These are phyloP conservation scores for Dendrothele bispora DNA, from an alignment of 768 basidiomycete genomes.

Conservation along the genomic window DNA sequence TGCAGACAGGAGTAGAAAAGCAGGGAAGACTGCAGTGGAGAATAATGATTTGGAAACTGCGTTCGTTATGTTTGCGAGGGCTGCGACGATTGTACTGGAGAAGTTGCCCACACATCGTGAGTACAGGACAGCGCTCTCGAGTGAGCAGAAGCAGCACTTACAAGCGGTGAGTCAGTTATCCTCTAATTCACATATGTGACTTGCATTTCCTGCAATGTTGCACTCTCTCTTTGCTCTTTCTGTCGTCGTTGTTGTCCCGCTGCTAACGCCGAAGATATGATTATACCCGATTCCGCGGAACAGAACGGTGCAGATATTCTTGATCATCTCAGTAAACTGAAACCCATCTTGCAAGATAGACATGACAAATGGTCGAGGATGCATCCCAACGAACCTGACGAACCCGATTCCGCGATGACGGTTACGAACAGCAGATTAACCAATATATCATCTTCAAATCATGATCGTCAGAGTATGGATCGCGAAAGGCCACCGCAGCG, in stretches of 20 bases:
- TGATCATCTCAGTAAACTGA: constrained; percentile 62
- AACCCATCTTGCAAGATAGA: constrained; percentile 60
- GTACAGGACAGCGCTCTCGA: constrained; percentile 53
- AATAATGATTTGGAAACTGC: constrained; percentile 46
- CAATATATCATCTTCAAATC: constrained; percentile 20
- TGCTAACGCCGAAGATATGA: not conserved
- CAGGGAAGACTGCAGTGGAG: constrained; percentile 33
- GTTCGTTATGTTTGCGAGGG: constrained; percentile 53
- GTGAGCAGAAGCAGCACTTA: constrained; percentile 65
- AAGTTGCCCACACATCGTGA: constrained; percentile 73
- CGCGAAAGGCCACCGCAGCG: constrained; percentile 16
- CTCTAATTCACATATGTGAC: constrained; percentile 5
- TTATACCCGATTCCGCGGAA: constrained; percentile 12
- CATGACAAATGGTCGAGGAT: constrained; percentile 59
- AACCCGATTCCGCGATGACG: constrained; percentile 24
- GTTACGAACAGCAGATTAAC: not conserved
- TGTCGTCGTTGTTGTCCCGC: not conserved
- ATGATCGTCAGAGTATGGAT: constrained; percentile 15
- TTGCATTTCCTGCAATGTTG: not conserved
- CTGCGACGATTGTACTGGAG: constrained; percentile 64
- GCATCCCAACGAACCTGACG: constrained; percentile 36
- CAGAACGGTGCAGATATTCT: constrained; percentile 80
- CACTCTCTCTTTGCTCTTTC: not conserved
- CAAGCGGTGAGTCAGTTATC: constrained; percentile 54
- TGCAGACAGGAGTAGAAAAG: constrained; percentile 44